Evolutionary conservation across 345 rosid species (phyloP), one percentile per base, ranked within the genome.

Genomic region (Geranium rotundifolium): DNA sequence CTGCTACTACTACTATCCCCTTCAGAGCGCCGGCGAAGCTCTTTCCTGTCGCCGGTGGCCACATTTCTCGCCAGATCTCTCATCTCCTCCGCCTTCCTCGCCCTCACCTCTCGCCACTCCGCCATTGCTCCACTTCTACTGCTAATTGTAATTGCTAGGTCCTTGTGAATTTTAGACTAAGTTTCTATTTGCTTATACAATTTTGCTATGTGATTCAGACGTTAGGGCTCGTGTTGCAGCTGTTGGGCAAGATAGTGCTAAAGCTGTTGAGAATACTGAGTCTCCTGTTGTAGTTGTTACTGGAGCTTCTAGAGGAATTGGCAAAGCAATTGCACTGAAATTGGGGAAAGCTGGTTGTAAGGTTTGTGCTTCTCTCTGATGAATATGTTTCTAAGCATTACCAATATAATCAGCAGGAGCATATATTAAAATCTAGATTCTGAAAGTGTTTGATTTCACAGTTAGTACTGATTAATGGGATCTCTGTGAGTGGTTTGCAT

Each of bases 271-370:
- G 37, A 77, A 81, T 63, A 79, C 77, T 58, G 87, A 89, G 71
- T 66, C 90, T 46, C 93, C 89, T 0, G 93, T 84, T 15, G 96
- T 75, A 27, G 71, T 89, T 19, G 82, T 89, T 54, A 89, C 96
- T 23, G 96, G 96, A 73, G 96, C 96, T 49, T 89, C 96, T 14
- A 85, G 96, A 73, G 96, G 96, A 37, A 89, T 89, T 69, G 95
- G 96, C 57, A 89, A 69, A 79, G 85, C 96, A 19, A 74, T 89
- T 75, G 96, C 96, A 30, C 71, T 85, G 60, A 70, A 93, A 59
- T 58, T 89, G 76, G 96, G 91, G 29, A 89, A 85, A 82, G 83
- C 87, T 29, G 76, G 76, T 20, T 75, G 79, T 62, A 75, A 75
- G 79, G 79, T 75, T 55, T 27, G 73, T 66, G 29, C 4, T 46